Evolutionary conservation across 306 rosid genomes (phyloP).

Genomic region (Lablab purpureus): DNA sequence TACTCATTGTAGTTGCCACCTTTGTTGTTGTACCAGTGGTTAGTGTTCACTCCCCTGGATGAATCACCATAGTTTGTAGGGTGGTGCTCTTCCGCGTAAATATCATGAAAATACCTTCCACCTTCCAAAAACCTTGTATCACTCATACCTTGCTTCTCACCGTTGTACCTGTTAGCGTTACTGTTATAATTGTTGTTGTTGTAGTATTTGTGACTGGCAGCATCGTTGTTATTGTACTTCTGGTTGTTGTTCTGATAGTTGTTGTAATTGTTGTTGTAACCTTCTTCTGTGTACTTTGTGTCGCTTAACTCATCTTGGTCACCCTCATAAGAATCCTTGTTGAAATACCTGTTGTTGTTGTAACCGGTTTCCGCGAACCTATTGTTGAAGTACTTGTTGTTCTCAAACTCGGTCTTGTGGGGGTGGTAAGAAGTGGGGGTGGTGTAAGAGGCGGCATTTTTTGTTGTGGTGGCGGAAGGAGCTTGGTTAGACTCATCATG

Average conservation of each 20-base stretch:
- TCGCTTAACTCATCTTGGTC: conserved; percentile 45
- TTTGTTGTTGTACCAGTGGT: conserved; percentile 55
- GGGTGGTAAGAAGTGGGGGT: conserved; percentile 41
- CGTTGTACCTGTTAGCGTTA: conserved; percentile 44
- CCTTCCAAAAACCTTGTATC: conserved; percentile 85
- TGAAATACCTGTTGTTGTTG: conserved; percentile 42
- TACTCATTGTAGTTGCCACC: conserved; percentile 59
- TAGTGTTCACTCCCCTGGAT: conserved; percentile 44
- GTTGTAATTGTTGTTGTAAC: conserved; percentile 45
- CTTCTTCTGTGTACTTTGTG: conserved; percentile 46
- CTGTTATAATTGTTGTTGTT: conserved; percentile 11
- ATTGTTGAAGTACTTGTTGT: conserved; percentile 42
- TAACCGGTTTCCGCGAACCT: conserved; percentile 34
- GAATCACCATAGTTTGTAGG: conserved; percentile 57
- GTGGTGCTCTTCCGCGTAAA: conserved; percentile 51
- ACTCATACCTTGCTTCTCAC: conserved; percentile 83
- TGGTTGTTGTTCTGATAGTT: conserved; percentile 11
- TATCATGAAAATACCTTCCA: conserved; percentile 66
- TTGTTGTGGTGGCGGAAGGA: conserved; percentile 49
- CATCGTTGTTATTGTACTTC: conserved; percentile 35
- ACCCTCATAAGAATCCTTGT: conserved; percentile 45
- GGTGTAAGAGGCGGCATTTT: background rate
- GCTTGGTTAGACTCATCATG: conserved; percentile 62
- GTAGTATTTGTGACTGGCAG: conserved; percentile 24
- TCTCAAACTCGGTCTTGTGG: conserved; percentile 52